Evolutionary conservation across 2,329 filamentous ascomycete species (phyloP).

Genomic region (Nemania sp.): DNA sequence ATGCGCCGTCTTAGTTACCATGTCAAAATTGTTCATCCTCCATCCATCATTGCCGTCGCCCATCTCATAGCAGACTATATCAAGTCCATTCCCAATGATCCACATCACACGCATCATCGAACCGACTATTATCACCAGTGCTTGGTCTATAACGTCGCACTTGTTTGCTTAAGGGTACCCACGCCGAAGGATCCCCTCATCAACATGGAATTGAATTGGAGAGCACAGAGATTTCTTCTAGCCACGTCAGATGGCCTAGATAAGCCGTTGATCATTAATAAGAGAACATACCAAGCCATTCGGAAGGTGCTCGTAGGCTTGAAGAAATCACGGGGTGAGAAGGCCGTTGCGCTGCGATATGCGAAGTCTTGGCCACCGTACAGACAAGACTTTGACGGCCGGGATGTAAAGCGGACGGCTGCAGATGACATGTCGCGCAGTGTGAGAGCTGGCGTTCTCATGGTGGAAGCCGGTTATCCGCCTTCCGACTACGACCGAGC

Average conservation of each 20-base stretch:
- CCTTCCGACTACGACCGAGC: slow-evolving; percentile 52
- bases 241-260: slow-evolving; percentile 54
- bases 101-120: slow-evolving; percentile 19
- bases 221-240: slow-evolving; percentile 59
- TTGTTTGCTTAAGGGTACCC: slow-evolving; percentile 45
- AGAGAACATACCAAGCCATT: slow-evolving; percentile 58
- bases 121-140: slow-evolving; percentile 39
- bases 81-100: slow-evolving; percentile 28
- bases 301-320: slow-evolving; percentile 57
- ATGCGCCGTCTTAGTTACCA: slow-evolving; percentile 36
- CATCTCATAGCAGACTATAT: slow-evolving; percentile 41
- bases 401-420: slow-evolving; percentile 57
- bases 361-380: slow-evolving; percentile 65
- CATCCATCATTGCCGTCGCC: slow-evolving; percentile 38
- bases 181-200: slow-evolving; percentile 41
- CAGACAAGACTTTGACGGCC: slow-evolving; percentile 59
- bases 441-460: slow-evolving; percentile 56
- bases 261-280: slow-evolving; percentile 56
- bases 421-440: slow-evolving; percentile 60
- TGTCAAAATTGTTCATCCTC: slow-evolving; percentile 37
- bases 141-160: slow-evolving; percentile 47
- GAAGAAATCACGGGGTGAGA: slow-evolving; percentile 57
- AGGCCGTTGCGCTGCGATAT: slow-evolving; percentile 52
- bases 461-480: slow-evolving; percentile 61
- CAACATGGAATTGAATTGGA: slow-evolving; percentile 58